Base-by-base conservation (phyloP, 805 yeast genomes). In the Starmera dryadoides region DNA sequence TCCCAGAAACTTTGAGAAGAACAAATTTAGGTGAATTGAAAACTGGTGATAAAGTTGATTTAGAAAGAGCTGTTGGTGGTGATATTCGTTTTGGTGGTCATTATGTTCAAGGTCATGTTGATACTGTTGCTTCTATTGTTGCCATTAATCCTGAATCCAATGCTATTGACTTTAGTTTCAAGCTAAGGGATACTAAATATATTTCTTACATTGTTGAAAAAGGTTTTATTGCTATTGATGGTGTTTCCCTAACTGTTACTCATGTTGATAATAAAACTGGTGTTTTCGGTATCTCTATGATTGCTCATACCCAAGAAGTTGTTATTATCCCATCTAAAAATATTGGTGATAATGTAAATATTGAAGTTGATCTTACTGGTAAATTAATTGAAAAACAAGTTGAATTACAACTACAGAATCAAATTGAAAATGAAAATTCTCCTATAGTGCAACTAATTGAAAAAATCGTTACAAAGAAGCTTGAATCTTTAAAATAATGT, bases 21-120 rank as follows among this genome's bases (percentile, higher is more conserved):
- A 79, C 96, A 2, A 81, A 84, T 46, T 63, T 93, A 33, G 91
- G 88, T 1, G 60, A 61, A 9, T 71, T 91, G 58, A 55, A 49
- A 18, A 35, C 41, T 1, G 89, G 86, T 2, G 58, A 73, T 16
- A 71, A 69, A 42, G 96, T 93, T 17, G 91, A 93, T 57, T 67
- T 91, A 44, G 99, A 93, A 60, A 71, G 99, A 42, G 99, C 99
- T 0, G 87, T 93, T 25, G 69, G 67, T 4, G 78, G 79, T 12
- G 86, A 85, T 38, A 86, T 79, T 6, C 69, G 98, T 46, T 77
- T 89, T 53, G 99, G 99, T 19, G 99, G 99, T 1, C 99, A 93
- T 60, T 77, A 91, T 46, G 99, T 93, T 3, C 98, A 93, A 54
- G 99, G 98, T 6, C 99, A 93, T 64, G 87, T 93, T 22, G 99